These are phyloP conservation scores for Ceratobasidium sp. DNA, from an alignment of 1,284 basidiomycete genomes.

Conservation along the genomic window DNA sequence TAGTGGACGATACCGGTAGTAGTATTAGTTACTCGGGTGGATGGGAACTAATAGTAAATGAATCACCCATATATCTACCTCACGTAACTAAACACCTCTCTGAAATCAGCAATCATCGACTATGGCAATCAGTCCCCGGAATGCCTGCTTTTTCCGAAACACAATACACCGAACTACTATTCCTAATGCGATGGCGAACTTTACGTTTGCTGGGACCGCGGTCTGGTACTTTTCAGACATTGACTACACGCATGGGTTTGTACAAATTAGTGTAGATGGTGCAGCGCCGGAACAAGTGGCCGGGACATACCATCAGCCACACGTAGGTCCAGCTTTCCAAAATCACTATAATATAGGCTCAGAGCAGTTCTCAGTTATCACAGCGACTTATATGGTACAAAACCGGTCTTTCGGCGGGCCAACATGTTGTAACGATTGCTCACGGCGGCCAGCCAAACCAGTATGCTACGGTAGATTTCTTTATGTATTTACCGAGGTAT, in stretches of 20 bases:
- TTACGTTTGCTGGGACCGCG: conserved; percentile 26
- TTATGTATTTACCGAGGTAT: conserved; percentile 23
- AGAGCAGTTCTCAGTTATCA: not conserved
- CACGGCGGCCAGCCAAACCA: not conserved
- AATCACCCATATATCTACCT: not conserved
- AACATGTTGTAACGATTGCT: conserved; percentile 20
- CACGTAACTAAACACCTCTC: not conserved
- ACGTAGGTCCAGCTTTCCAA: not conserved
- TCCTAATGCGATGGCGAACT: not conserved
- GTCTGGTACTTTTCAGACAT: conserved; percentile 38
- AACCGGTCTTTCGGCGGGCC: not conserved
- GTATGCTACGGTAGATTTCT: conserved; percentile 21
- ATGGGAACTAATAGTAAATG: conserved; percentile 6
- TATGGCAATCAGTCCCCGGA: not conserved
- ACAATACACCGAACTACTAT: conserved; percentile 6
- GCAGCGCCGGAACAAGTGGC: not conserved
- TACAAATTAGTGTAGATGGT: conserved; percentile 15
- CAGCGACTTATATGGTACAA: conserved; percentile 17
- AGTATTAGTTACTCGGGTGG: not conserved
- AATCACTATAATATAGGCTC: not conserved
- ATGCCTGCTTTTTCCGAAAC: conserved; percentile 5
- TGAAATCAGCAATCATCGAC: not conserved
- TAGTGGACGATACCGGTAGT: conserved; percentile 7
- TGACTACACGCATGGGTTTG: not conserved
- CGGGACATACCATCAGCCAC: not conserved